Evolutionary conservation across 2,329 filamentous ascomycete genomes (phyloP), one percentile per base, ranked within the genome.

Genomic region (Fusarium drepaniforme): DNA sequence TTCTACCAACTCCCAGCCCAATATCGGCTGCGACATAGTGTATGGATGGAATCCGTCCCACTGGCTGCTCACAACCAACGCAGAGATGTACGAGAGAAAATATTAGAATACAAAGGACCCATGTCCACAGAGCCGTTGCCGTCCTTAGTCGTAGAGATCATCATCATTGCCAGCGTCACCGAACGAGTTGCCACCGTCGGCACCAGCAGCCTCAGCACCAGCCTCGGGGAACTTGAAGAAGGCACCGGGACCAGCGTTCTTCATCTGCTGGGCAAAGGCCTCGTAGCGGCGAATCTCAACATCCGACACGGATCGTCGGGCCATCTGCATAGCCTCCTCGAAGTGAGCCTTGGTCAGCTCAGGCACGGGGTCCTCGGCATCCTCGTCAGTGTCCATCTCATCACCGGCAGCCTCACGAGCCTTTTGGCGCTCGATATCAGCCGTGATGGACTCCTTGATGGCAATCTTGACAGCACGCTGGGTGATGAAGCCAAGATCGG

Each of bases 391-490:
- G 62, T 85, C 84, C 91, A 97, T 96, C 79, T 94, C 93, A 80
- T 95, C 93, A 71, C 94, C 94, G 78, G 93, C 89, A 73, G 93
- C 96, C 87, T 98, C 96, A 67, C 94, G 95, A 80, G 93, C 93
- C 91, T 97, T 98, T 82, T 90, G 89, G 78, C 94, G 94, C 86
- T 97, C 94, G 79, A 99, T 98, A 73, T 98, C 96, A 57, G 90
- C 83, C 21, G 92, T 88, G 80, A 99, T 99, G 35, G 96, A 92
- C 88, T 99, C 93, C 91, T 99, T 99, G 88, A 99, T 99, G 79
- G 97, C 97, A 81, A 98, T 93, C 92, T 99, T 99, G 89, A 98
- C 97, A 64, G 97, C 97, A 84, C 97, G 95, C 88, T 99, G 97
- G 28, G 97, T 98, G 83, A 99, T 96, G 88, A 98, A 99, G 74